Evolutionary conservation across 1,284 basidiomycete genomes (phyloP).

Genomic region (Cystobasidiaceae sp.): DNA sequence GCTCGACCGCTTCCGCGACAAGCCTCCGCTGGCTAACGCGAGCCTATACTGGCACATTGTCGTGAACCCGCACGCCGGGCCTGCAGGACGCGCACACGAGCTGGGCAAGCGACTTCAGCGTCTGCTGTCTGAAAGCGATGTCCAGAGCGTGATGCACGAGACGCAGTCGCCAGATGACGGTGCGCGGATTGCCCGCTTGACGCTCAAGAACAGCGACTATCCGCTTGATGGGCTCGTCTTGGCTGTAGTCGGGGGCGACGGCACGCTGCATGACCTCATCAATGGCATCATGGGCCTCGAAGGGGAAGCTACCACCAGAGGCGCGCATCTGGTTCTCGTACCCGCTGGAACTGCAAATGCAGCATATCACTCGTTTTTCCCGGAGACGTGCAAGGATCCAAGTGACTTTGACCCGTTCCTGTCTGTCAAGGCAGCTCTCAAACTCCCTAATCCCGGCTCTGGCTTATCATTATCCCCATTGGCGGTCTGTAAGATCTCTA

Average conservation of each 20-base stretch:
- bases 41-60: conserved; percentile 8
- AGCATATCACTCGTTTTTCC: conserved; percentile 42
- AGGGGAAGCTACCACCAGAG: not conserved
- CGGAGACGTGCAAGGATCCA: conserved; percentile 17
- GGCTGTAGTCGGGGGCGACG: conserved; percentile 45
- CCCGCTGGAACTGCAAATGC: conserved; percentile 47
- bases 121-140: not conserved
- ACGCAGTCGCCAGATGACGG: conserved; percentile 1
- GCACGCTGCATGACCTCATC: conserved; percentile 45
- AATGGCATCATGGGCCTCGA: conserved; percentile 38
- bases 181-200: not conserved
- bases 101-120: not conserved
- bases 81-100: not conserved
- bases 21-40: not conserved
- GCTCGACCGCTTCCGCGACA: not conserved
- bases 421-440: conserved; percentile 10
- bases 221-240: conserved; percentile 8
- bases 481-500: not conserved
- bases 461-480: too few relatives aligned
- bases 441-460: not conserved
- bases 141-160: conserved; percentile 6
- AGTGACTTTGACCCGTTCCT: conserved; percentile 10
- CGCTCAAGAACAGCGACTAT: not conserved
- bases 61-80: not conserved
- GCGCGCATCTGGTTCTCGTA: conserved; percentile 39